These are phyloP conservation scores for Sicyos baderoa DNA, from an alignment of 306 rosid genomes.

Conservation along the genomic window DNA sequence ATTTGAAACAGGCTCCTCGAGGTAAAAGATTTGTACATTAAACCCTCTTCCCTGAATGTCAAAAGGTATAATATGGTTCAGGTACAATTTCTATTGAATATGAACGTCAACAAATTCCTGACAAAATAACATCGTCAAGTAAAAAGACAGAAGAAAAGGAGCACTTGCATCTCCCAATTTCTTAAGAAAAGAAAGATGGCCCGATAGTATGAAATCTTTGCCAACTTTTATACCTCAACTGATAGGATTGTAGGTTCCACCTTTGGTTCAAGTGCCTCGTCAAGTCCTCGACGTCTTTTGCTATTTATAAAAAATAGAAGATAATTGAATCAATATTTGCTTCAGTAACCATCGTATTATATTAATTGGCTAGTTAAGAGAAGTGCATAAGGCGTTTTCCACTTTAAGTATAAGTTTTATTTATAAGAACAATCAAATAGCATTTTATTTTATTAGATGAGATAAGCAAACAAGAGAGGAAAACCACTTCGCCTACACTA, in stretches of 20 bases:
- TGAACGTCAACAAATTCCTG: constrained; percentile 1
- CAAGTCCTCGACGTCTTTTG: constrained; percentile 49
- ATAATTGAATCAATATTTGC: constrained; percentile 20
- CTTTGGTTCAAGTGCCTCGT: constrained; percentile 41
- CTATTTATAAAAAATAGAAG: constrained; percentile 29
- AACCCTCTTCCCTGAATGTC: constrained; percentile 82
- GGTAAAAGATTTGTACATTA: constrained; percentile 67
- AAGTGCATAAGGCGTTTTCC: neutral
- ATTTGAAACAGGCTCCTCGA: constrained; percentile 76
- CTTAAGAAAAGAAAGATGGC: neutral
- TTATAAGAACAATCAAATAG: neutral
- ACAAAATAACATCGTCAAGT: neutral
- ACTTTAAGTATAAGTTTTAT: neutral
- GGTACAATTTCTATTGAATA: constrained; percentile 6
- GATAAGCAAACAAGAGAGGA: neutral
- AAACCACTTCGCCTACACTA: neutral
- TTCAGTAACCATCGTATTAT: neutral
- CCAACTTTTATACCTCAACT: constrained; percentile 53
- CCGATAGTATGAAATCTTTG: neutral
- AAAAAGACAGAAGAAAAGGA: neutral
- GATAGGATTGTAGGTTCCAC: constrained; percentile 75
- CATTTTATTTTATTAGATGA: constrained; percentile 9
- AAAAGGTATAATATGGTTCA: constrained; percentile 11
- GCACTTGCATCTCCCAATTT: constrained; percentile 2
- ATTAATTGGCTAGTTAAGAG: neutral